phyloP scores from a whole-genome alignment of 176 grass and related monocot species.

The Oryza longistaminata region DNA sequence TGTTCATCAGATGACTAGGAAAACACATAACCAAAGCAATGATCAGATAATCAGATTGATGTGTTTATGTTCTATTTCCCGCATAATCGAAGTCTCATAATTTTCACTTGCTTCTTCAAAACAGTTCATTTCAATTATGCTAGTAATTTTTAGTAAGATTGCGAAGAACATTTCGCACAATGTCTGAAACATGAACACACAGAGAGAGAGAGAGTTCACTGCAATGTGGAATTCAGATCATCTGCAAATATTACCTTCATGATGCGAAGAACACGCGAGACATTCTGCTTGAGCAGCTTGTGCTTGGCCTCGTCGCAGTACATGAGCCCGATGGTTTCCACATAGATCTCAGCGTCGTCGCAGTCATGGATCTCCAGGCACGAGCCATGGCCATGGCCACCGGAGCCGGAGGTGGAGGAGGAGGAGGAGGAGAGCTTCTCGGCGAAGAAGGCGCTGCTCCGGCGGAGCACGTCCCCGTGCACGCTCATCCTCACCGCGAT shows the following conservation, averaged over 20 bases:
- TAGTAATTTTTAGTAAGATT: background rate
- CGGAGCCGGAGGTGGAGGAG: background rate
- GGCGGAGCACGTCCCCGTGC: constrained; percentile 60
- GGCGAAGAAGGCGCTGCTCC: constrained; percentile 69
- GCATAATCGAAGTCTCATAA: background rate
- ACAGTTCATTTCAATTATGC: background rate
- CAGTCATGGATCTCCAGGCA: constrained; percentile 61
- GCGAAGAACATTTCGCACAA: background rate
- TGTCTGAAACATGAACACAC: background rate
- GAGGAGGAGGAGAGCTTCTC: constrained; percentile 42
- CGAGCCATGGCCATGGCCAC: background rate
- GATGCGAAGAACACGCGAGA: constrained; percentile 58
- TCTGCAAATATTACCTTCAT: constrained; percentile 39
- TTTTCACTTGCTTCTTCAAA: background rate
- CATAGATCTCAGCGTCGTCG: constrained; percentile 64
- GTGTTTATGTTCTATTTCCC: background rate
- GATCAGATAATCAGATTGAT: background rate
- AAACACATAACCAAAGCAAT: background rate
- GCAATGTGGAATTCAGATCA: constrained; percentile 1
- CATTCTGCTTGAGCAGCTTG: constrained; percentile 62
- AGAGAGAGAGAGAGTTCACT: background rate
- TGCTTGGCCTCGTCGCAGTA: constrained; percentile 61
- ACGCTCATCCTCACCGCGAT: constrained; percentile 73
- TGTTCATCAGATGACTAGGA: background rate
- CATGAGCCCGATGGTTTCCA: constrained; percentile 68